A percentile compares a stretch with the other conserved stretches of the same genome.
Evolutionary conservation across 2,329 filamentous ascomycete genomes (phyloP).

Genomic region (Fusarium pseudocircinatum): DNA sequence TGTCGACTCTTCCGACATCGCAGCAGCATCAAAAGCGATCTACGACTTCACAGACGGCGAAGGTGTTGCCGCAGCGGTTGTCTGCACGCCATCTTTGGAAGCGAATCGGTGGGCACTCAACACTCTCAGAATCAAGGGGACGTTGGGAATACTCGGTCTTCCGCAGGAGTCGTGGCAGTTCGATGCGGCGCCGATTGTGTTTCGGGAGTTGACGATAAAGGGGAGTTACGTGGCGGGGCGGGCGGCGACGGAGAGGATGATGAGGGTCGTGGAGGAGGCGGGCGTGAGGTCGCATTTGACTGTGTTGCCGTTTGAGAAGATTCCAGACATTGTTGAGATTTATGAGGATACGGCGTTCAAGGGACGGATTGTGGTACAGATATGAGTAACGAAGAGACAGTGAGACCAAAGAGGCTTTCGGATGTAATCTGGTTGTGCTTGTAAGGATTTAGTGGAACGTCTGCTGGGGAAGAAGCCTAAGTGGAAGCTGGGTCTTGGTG

Average conservation of each 20-base stretch:
- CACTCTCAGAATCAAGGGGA: neutral
- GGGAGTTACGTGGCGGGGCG: conserved; percentile 1
- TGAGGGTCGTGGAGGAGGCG: neutral
- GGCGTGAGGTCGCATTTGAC: conserved; percentile 12
- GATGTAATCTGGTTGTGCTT: accelerated
- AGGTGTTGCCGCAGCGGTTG: neutral
- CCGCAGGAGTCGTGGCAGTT: conserved; percentile 2
- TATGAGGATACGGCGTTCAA: conserved; percentile 10
- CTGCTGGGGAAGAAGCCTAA: too few species aligned
- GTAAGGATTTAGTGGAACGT: accelerated
- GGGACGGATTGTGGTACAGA: conserved; percentile 3
- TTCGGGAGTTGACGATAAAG: neutral
- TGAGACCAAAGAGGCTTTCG: neutral
- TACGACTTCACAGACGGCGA: conserved; percentile 1
- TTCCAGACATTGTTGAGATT: neutral
- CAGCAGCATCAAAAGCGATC: neutral
- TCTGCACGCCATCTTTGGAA: neutral
- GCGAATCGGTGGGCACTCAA: conserved; percentile 11
- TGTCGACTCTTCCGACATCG: neutral
- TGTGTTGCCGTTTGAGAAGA: neutral
- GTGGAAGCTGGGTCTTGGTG: neutral
- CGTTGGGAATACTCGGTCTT: neutral
- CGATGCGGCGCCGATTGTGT: conserved; percentile 6
- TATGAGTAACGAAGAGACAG: neutral
- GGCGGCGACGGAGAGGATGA: conserved; percentile 1